These are phyloP conservation scores for Boletus fagicola DNA, from an alignment of 768 basidiomycete genomes.

Conservation along the genomic window DNA sequence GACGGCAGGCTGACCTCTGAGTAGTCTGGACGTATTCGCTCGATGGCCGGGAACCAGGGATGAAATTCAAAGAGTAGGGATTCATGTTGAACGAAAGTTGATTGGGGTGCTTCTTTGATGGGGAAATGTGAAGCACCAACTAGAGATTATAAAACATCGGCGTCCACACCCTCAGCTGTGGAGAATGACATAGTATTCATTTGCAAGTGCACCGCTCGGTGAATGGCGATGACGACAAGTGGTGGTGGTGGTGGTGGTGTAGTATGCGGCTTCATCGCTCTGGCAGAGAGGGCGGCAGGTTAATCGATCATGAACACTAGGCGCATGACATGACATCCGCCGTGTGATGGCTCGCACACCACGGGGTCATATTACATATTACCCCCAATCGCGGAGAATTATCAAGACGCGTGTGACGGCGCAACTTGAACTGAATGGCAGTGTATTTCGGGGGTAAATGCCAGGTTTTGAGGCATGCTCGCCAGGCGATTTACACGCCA, in stretches of 20 bases:
- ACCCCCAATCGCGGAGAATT: constrained; percentile 22
- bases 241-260: constrained; percentile 22
- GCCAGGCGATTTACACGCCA: constrained; percentile 27
- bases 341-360: constrained; percentile 25
- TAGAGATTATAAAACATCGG: constrained; percentile 23
- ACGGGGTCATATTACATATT: constrained; percentile 32
- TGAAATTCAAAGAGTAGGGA: constrained; percentile 12
- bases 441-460: constrained; percentile 15
- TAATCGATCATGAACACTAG: constrained; percentile 18
- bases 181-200: constrained; percentile 22
- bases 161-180: constrained; percentile 14
- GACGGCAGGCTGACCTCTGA: constrained; percentile 16
- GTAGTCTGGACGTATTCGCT: not conserved
- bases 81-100: constrained; percentile 19
- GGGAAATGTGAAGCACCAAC: constrained; percentile 12
- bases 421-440: constrained; percentile 21
- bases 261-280: constrained; percentile 25
- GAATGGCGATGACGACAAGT: constrained; percentile 26
- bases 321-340: constrained; percentile 21
- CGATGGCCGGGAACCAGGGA: constrained; percentile 1
- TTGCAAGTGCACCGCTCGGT: constrained; percentile 18
- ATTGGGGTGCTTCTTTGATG: constrained; percentile 23
- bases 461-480: constrained; percentile 18
- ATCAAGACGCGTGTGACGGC: constrained; percentile 21
- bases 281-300: constrained; percentile 21